phyloP scores from a whole-genome alignment of 2,329 filamentous ascomycete genomes.

The Bipolaris bicolor region DNA sequence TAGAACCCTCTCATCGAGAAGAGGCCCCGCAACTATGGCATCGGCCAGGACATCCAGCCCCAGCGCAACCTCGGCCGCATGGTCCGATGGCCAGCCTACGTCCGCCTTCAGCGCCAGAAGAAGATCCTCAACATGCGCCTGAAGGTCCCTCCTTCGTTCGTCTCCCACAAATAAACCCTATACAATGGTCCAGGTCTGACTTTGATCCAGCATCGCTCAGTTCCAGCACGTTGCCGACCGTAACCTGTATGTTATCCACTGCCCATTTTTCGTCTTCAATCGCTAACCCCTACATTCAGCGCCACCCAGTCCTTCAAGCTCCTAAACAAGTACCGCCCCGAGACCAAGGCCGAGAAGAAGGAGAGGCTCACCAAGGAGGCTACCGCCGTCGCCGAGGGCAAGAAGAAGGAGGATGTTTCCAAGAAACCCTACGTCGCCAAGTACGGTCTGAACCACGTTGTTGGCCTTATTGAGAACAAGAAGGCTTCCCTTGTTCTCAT shows the following conservation, averaged over 20 bases:
- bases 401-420: conserved; percentile 98
- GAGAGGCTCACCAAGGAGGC: conserved; percentile 98
- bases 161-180: neutral
- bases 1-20: conserved; percentile 99
- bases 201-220: conserved; percentile 70
- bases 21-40: conserved; percentile 95
- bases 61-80: conserved; percentile 79
- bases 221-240: conserved; percentile 86
- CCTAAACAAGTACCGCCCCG: conserved; percentile 99
- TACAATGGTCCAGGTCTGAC: neutral
- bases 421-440: conserved; percentile 99
- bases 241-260: conserved; percentile 48
- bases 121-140: conserved; percentile 98
- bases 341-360: conserved; percentile 99
- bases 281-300: conserved; percentile 6
- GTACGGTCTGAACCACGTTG: conserved; percentile 99
- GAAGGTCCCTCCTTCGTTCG: conserved; percentile 87
- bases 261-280: neutral
- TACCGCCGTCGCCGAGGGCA: conserved; percentile 95
- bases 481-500: conserved; percentile 98
- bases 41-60: conserved; percentile 85
- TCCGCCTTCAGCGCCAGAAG: conserved; percentile 92
- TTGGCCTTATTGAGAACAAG: conserved; percentile 75
- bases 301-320: conserved; percentile 98
- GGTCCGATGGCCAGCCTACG: conserved; percentile 85